Evolutionary conservation across 208 protist species (phyloP).

Genomic region (Wallacemonas sp.): DNA sequence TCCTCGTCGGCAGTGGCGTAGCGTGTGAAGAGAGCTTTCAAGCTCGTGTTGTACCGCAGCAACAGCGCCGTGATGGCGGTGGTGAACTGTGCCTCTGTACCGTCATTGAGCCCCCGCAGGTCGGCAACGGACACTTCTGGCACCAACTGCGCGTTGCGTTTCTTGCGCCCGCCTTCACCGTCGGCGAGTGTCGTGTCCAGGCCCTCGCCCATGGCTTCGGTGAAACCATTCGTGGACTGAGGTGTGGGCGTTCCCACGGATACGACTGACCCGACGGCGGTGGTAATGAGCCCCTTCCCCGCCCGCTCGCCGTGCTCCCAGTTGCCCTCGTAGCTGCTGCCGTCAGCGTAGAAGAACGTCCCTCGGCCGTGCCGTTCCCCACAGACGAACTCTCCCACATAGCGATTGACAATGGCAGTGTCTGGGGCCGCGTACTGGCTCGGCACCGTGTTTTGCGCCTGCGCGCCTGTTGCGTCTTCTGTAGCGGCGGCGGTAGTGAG

Average conservation of each 20-base stretch:
- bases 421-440: conserved; percentile 36
- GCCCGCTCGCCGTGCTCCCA: conserved; percentile 65
- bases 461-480: not conserved
- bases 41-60: conserved; percentile 65
- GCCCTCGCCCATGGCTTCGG: conserved; percentile 21
- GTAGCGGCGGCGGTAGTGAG: not conserved
- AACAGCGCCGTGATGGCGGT: conserved; percentile 45
- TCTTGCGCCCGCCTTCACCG: conserved; percentile 1
- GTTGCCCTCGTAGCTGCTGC: conserved; percentile 78
- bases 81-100: conserved; percentile 16
- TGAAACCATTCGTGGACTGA: not conserved
- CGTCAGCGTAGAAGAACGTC: conserved; percentile 86
- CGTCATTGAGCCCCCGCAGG: conserved; percentile 33
- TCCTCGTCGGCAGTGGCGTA: conserved; percentile 37
- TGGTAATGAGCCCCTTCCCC: conserved; percentile 59
- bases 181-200: conserved; percentile 23
- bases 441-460: not conserved
- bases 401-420: conserved; percentile 67
- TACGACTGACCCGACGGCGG: conserved; percentile 43
- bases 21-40: conserved; percentile 54
- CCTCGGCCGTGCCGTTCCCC: conserved; percentile 73
- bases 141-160: conserved; percentile 22
- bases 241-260: not conserved
- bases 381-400: conserved; percentile 49
- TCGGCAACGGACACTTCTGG: conserved; percentile 35